These are phyloP conservation scores for Phytopythium helicoides DNA, from an alignment of 352 stramenopile genomes.

Conservation along the genomic window DNA sequence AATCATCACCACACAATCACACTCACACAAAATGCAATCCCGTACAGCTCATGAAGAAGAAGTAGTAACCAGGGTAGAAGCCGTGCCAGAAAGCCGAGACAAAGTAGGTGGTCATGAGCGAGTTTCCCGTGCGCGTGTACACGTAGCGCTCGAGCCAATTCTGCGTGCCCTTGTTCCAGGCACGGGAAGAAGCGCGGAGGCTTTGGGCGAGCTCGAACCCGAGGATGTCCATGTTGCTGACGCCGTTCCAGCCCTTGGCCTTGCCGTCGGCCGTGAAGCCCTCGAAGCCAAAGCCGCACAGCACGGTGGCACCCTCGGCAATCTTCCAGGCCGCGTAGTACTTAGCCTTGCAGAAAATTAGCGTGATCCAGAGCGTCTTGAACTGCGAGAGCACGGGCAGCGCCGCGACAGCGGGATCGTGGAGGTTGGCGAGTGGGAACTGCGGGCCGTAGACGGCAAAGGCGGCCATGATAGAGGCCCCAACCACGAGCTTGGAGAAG, in stretches of 20 bases:
- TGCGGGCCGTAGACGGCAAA: constrained; percentile 36
- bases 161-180: constrained; percentile 98
- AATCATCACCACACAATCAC: too few species aligned
- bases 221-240: constrained; percentile 96
- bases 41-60: constrained; percentile 90
- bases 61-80: constrained; percentile 98
- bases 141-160: constrained; percentile 97
- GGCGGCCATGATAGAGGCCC: constrained; percentile 50
- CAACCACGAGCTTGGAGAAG: constrained; percentile 54
- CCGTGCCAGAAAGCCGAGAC: constrained; percentile 97
- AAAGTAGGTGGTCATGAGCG: constrained; percentile 92
- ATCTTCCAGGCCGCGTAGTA: constrained; percentile 97
- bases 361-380: constrained; percentile 83
- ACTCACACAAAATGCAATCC: too few species aligned
- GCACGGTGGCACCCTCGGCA: constrained; percentile 72
- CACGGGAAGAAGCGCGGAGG: constrained; percentile 83
- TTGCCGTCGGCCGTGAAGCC: constrained; percentile 89
- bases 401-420: constrained; percentile 37
- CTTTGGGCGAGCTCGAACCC: constrained; percentile 94
- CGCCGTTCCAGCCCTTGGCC: constrained; percentile 89
- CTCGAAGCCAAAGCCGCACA: constrained; percentile 90
- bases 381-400: constrained; percentile 62
- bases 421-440: constrained; percentile 52
- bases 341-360: constrained; percentile 92
- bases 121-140: constrained; percentile 95